Evolutionary conservation across 352 stramenopile genomes (phyloP).

Genomic region (Peronospora belbahrii): DNA sequence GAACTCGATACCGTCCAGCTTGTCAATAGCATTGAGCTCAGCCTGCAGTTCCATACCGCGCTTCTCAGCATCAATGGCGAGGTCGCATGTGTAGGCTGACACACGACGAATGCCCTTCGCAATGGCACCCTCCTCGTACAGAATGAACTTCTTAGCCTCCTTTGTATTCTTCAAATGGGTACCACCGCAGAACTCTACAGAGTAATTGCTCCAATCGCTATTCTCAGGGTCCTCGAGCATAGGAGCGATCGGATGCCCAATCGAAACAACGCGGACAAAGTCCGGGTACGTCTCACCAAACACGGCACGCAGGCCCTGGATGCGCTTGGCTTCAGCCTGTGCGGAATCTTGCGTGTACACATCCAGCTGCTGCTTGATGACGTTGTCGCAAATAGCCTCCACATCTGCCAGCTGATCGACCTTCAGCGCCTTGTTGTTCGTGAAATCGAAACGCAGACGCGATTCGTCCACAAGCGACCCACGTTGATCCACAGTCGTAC

Average conservation of each 20-base stretch:
- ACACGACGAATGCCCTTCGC: slow-evolving; percentile 97
- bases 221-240: slow-evolving; percentile 86
- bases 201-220: slow-evolving; percentile 87
- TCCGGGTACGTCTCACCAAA: slow-evolving; percentile 99
- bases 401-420: slow-evolving; percentile 80
- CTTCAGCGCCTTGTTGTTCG: slow-evolving; percentile 92
- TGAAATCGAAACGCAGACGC: slow-evolving; percentile 99
- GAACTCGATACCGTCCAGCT: slow-evolving; percentile 65
- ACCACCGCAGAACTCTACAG: slow-evolving; percentile 98
- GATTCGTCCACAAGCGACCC: slow-evolving; percentile 95
- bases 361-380: slow-evolving; percentile 86
- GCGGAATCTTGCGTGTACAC: slow-evolving; percentile 90
- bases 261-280: slow-evolving; percentile 94
- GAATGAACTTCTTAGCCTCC: slow-evolving; percentile 94
- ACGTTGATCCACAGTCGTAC: slow-evolving; percentile 92
- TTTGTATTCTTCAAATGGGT: slow-evolving; percentile 96
- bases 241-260: slow-evolving; percentile 77
- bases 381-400: slow-evolving; percentile 84
- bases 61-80: slow-evolving; percentile 81
- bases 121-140: slow-evolving; percentile 95
- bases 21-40: slow-evolving; percentile 70
- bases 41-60: slow-evolving; percentile 76
- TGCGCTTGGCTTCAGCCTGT: slow-evolving; percentile 91
- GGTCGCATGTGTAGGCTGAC: slow-evolving; percentile 88
- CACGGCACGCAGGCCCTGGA: slow-evolving; percentile 94